phyloP scores from a whole-genome alignment of 352 stramenopile genomes.

The Saprolegnia diclina region DNA sequence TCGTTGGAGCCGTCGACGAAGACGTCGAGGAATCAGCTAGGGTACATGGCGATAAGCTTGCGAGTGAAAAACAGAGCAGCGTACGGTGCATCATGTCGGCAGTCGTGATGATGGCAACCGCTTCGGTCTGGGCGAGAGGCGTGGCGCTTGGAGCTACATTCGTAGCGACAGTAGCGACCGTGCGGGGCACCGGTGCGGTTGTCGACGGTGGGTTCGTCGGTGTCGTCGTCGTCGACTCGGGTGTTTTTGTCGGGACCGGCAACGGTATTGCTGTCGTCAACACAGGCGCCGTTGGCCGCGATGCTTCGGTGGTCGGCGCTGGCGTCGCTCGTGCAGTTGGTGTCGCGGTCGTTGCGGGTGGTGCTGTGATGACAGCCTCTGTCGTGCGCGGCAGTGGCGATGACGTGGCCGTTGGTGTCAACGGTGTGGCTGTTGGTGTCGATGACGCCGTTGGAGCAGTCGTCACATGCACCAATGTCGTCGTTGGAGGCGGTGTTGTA shows the following conservation, averaged over 20 bases:
- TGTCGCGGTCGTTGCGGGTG: neutral
- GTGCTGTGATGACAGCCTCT: neutral
- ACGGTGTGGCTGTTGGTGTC: neutral
- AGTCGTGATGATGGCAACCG: neutral
- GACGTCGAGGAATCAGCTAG: too few relatives aligned
- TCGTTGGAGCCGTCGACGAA: too few relatives aligned
- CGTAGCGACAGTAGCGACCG: neutral
- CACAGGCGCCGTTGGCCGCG: constrained; percentile 6
- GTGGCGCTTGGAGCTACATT: neutral
- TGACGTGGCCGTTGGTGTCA: neutral
- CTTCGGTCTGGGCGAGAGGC: neutral
- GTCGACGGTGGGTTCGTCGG: neutral
- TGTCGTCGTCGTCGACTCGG: neutral
- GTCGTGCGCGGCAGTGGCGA: neutral
- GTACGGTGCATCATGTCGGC: neutral
- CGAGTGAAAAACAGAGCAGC: too few relatives aligned
- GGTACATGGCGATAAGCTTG: too few relatives aligned
- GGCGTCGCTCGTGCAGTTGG: neutral
- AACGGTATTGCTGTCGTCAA: neutral
- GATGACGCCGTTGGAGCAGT: neutral
- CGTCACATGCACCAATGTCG: neutral
- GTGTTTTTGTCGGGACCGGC: neutral
- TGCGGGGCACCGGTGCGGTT: neutral
- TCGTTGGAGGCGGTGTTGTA: neutral
- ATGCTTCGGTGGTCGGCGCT: neutral